Base-by-base conservation (phyloP, 2,329 filamentous ascomycete species). In the Pestalotiopsis sp. region DNA sequence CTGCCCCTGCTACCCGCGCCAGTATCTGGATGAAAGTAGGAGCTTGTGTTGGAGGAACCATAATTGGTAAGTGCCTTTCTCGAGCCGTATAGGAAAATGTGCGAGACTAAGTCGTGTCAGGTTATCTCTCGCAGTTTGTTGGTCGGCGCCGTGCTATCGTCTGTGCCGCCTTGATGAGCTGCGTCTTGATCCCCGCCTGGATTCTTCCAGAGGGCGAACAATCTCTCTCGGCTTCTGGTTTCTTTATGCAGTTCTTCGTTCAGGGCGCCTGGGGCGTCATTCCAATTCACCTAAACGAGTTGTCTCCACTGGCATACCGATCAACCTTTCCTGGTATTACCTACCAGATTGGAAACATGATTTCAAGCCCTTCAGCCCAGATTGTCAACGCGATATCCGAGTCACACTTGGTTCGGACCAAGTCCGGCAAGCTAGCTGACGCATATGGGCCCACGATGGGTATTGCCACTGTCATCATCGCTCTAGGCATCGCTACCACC, bases 1-100 rank as follows among this genome's bases (percentile, higher is more conserved):
- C 92, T 73, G 75, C 81, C 1, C 84, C 84, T 0, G 90, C 92
- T 4, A 91, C 86, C 7, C 88, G 91, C n/a, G 91, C 91, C 17
- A 91, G 88, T n/a, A 94, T 94, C 72, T 79, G 94, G 68, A 94
- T 93, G 89, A 94, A 94, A 80, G 89, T 86, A 1, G 92, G 92
- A 30, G 91, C 92, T 57, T 92, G 91, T 72, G 87, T 93, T 1
- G 92, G 91, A 40, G 91, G 91, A 30, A 90, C 89, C 56, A 87
- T 91, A 69, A 86, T 92, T 68, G 93, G 69, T 67, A 64, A 57
- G 64, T 57, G 3, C 5, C 24, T 13, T 14, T 17, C 52, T 30
- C 22, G 11, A 35, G 13, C 9, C 9, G 24, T 3, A 17, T 14
- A 14, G 9, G 10, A 14, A 26, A 35, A 17, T 2, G 4, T 20